Conservation (phyloP, 225 moss, liverwort and hornwort species). For the Lunularia cruciata region DNA sequence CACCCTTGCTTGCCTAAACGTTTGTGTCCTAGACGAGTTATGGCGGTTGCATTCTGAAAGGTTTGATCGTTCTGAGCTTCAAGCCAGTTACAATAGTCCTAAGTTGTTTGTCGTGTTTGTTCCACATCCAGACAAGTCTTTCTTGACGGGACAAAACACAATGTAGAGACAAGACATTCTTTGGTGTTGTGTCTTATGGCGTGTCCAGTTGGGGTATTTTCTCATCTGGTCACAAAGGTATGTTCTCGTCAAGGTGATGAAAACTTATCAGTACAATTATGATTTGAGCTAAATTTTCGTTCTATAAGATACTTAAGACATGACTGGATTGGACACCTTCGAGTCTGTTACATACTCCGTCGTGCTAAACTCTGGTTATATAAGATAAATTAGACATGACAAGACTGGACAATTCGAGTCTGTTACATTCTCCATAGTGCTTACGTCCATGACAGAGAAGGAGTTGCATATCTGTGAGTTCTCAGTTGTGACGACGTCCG, state of each 20-base stretch:
- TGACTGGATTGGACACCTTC: not conserved
- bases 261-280: too few species aligned
- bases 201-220: conserved; percentile 66
- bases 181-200: conserved; percentile 57
- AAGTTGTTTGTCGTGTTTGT: not conserved
- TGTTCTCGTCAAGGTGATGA: too few species aligned
- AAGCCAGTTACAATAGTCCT: not conserved
- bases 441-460: not conserved
- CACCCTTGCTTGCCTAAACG: not conserved
- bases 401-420: too few species aligned
- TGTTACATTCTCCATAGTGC: not conserved
- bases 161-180: conserved; percentile 62
- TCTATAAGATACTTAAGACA: too few species aligned
- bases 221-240: conserved; percentile 75
- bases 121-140: conserved; percentile 50
- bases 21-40: not conserved
- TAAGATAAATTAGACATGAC: too few species aligned
- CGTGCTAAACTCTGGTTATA: not conserved
- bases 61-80: not conserved
- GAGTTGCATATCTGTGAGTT: too few species aligned
- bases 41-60: too few species aligned
- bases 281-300: too few species aligned
- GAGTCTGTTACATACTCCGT: not conserved
- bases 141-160: conserved; percentile 68
- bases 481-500: too few species aligned